Evolutionary conservation across 495 filamentous ascomycete species (phyloP), one percentile per base, ranked within the genome.

Genomic region (Durotheca rogersii): DNA sequence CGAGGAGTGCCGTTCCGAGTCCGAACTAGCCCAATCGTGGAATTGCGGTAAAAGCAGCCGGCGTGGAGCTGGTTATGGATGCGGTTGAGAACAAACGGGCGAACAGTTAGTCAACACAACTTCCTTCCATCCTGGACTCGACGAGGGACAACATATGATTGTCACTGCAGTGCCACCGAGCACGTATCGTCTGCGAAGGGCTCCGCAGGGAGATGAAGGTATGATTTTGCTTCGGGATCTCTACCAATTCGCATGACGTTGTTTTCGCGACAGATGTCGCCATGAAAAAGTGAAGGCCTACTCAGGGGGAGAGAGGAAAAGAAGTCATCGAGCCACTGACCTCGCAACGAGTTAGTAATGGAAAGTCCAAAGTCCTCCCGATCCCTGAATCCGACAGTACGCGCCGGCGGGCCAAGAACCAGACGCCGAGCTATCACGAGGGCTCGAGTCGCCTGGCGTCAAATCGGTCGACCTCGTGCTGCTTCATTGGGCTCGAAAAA

Each of bases 401-500:
- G 47, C 32, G 44, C 29, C 51, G 52, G 33, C 38, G 37, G 17
- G 56, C 50, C 56, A 54, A 59, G 50, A 36, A 38, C 35, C 14
- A 47, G 41, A 41, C 51, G 33, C 30, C 46, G 51, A 61, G 54
- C 53, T 34, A 63, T 66, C 62, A 66, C 62, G 62, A 45, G 62
- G 51, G 27, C 53, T 48, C 37, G 49, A 50, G 39, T 65, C 43
- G 47, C 40, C 55, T 61, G 54, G 58, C 58, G 45, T 58, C 59
- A 50, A 55, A 65, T 62, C 58, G 54, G 58, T 58, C 61, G 61
- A 64, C 53, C 50, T 61, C 53, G 61, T 61, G 60, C 37, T 56
- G 29, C 47, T 60, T 45, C 41, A 43, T 50, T 51, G 60, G 53
- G 53, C 35, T 54, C 47, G 49, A 59, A 52, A 53, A 38, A 62